Conservation (phyloP, 371 early-diverging fungal genomes). For the Apophysomyces variabilis region DNA sequence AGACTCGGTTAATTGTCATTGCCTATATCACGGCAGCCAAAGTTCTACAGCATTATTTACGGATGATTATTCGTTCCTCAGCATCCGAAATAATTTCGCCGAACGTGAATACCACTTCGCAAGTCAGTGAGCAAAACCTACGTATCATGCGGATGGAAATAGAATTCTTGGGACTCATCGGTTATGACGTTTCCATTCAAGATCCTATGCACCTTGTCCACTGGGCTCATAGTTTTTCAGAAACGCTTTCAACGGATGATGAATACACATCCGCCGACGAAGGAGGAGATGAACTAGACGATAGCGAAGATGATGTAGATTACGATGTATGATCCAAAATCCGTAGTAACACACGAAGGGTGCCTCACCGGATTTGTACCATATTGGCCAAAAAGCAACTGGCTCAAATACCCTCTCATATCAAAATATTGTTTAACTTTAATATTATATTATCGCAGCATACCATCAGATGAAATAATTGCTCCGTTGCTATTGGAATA, state of each 20-base stretch:
- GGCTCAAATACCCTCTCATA: no score
- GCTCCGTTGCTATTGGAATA: no score
- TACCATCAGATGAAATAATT: no score
- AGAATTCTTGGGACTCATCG: slow-evolving; percentile 55
- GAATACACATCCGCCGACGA: slow-evolving; percentile 19
- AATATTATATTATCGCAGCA: neutral
- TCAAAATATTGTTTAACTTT: no score
- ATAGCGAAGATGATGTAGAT: neutral
- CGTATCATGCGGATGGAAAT: slow-evolving; percentile 52
- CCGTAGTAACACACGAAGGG: no score
- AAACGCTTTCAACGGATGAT: slow-evolving; percentile 2
- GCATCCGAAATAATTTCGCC: slow-evolving; percentile 4
- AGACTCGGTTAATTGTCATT: slow-evolving; percentile 28
- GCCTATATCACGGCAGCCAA: slow-evolving; percentile 39
- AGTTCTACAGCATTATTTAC: slow-evolving; percentile 28
- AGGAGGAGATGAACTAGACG: slow-evolving; percentile 18
- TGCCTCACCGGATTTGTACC: no score
- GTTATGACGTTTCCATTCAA: slow-evolving; percentile 40
- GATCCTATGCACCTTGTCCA: slow-evolving; percentile 27
- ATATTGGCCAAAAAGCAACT: no score
- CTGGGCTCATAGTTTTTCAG: slow-evolving; percentile 37
- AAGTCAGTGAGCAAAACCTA: slow-evolving; percentile 9
- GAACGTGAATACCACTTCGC: neutral
- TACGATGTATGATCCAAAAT: neutral
- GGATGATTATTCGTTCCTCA: neutral